phyloP scores from a whole-genome alignment of 2,329 filamentous ascomycete genomes.

The Paecilomyces fulvus region DNA sequence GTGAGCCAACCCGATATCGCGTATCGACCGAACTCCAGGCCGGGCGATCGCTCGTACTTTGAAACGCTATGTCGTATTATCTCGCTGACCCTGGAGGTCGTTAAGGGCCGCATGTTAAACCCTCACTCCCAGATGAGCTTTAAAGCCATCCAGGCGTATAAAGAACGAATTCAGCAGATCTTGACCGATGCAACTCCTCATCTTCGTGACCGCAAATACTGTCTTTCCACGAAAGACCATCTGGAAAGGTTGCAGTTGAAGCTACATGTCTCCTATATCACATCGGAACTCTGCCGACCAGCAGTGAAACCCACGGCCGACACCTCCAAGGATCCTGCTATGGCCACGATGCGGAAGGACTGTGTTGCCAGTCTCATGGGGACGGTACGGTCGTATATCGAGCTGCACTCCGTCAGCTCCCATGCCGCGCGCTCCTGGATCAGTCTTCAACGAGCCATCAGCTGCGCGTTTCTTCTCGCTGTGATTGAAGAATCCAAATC shows the following conservation, averaged over 20 bases:
- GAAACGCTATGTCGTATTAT: slow-evolving; percentile 52
- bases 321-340: slow-evolving; percentile 28
- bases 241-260: slow-evolving; percentile 54
- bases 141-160: slow-evolving; percentile 47
- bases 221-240: slow-evolving; percentile 39
- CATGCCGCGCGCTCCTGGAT: slow-evolving; percentile 41
- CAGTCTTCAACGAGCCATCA: slow-evolving; percentile 39
- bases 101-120: slow-evolving; percentile 48
- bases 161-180: slow-evolving; percentile 49
- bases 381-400: slow-evolving; percentile 54
- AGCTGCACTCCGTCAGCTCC: slow-evolving; percentile 39
- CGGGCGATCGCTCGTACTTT: slow-evolving; percentile 47
- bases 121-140: slow-evolving; percentile 47
- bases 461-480: slow-evolving; percentile 39
- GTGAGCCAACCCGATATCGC: slow-evolving; percentile 45
- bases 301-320: slow-evolving; percentile 47
- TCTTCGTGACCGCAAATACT: slow-evolving; percentile 44
- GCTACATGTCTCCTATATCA: slow-evolving; percentile 54
- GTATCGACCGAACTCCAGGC: slow-evolving; percentile 38
- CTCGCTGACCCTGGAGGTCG: slow-evolving; percentile 46
- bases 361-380: slow-evolving; percentile 49
- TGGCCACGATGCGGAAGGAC: slow-evolving; percentile 38
- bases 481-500: slow-evolving; percentile 38
- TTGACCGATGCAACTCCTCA: slow-evolving; percentile 51
- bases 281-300: slow-evolving; percentile 54